Base-by-base conservation (phyloP, 1,139 yeast genomes). In the Yamadazyma friedrichii region DNA sequence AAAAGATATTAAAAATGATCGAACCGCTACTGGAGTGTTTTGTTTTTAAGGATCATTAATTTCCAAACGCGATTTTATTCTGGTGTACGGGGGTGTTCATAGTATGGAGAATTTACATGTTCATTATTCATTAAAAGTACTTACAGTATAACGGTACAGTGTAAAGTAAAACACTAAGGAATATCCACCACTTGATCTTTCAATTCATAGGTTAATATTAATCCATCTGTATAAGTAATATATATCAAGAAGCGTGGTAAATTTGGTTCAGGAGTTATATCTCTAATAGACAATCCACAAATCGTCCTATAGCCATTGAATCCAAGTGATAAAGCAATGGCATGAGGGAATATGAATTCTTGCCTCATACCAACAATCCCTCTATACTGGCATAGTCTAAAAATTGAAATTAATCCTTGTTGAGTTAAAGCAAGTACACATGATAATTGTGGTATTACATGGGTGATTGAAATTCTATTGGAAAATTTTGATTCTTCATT, bases 361-460 rank as follows among this genome's bases (percentile, higher is more conserved):
- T 81, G 86, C 33, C 89, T 61, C 70, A 83, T 65, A 2, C 80
- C 78, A 48, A 64, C 71, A 0, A 82, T 55, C 0, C 88, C 88
- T 24, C 82, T 58, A 52, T 71, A 71, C 38, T 70, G 66, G 22
- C 85, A 80, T 32, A 84, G 54, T 31, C 91, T 58, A 60, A 82
- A 71, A 0, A 84, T 59, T 1, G 82, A 59, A 5, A 80, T 71
- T n/a, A 74, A 56, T 0, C 89, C 88, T 39, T 74, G 73, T 47
- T 82, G 88, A 0, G 83, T 65, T 0, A 74, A 82, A 0, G 73
- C 78, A 4, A 82, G 60, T 15, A 76, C 63, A 30, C 82, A 75
- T 45, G 74, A 74, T 4, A 84, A 55, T 44, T 77, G 78, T 0
- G 84, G 83, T 1, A 84, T 70, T 4, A 78, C 49, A 17, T 62